A percentile compares a stretch with the other conserved stretches of the same genome.
These are phyloP conservation scores for Mycena sanguinolenta DNA, from an alignment of 768 basidiomycete genomes.

Conservation along the genomic window DNA sequence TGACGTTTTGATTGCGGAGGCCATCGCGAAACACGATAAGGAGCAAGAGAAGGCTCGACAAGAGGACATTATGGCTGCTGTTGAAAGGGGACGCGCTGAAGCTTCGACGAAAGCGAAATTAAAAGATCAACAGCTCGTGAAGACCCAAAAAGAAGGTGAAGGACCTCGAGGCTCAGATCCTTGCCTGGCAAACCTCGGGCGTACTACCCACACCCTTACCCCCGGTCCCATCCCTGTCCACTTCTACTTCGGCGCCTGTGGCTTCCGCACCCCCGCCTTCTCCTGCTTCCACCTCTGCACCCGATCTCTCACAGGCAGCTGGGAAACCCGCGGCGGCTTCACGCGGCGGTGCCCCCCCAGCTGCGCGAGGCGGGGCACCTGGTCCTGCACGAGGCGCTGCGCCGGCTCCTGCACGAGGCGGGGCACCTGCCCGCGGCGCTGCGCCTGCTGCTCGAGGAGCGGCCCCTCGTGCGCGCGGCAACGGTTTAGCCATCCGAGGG, in stretches of 20 bases:
- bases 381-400: constrained; percentile 37
- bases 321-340: constrained; percentile 36
- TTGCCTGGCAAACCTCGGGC: constrained; percentile 68
- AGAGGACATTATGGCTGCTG: constrained; percentile 72
- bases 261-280: constrained; percentile 33
- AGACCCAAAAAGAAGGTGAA: constrained; percentile 72
- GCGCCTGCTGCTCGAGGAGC: constrained; percentile 10
- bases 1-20: constrained; percentile 63
- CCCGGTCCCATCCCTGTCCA: constrained; percentile 42
- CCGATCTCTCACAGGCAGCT: constrained; percentile 23
- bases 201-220: constrained; percentile 53
- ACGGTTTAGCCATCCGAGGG: constrained; percentile 48
- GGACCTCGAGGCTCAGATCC: constrained; percentile 74
- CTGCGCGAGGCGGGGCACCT: constrained; percentile 38
- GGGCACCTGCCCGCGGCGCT: constrained; percentile 40
- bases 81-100: constrained; percentile 80
- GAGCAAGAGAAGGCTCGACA: constrained; percentile 60
- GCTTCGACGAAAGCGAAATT: constrained; percentile 70
- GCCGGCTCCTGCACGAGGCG: constrained; percentile 14
- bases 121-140: constrained; percentile 79
- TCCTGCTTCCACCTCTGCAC: constrained; percentile 24
- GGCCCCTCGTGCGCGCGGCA: constrained; percentile 46
- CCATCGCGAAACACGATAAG: constrained; percentile 63
- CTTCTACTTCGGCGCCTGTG: constrained; percentile 40
- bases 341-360: constrained; percentile 24